phyloP scores from a whole-genome alignment of 306 rosid genomes.

The Pyrus bretschneideri region DNA sequence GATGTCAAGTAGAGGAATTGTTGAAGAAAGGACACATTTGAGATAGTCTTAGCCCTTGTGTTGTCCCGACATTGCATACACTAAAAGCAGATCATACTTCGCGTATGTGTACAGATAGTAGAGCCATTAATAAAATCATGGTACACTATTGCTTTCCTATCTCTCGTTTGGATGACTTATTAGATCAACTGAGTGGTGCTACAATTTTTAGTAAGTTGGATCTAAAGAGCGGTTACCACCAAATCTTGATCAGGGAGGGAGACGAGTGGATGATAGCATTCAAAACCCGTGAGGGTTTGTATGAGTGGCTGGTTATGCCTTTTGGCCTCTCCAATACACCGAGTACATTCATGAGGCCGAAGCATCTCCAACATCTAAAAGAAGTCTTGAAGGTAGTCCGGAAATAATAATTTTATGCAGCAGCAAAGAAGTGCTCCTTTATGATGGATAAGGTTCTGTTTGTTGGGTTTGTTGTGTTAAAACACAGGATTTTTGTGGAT shows the following conservation, averaged over 20 bases:
- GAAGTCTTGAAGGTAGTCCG: too few species aligned
- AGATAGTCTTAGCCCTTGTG: slow-evolving; percentile 5
- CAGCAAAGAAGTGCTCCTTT: background rate
- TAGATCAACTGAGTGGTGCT: slow-evolving; percentile 1
- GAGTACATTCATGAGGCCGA: background rate
- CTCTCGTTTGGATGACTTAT: slow-evolving; percentile 5
- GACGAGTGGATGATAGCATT: background rate
- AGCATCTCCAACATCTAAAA: background rate
- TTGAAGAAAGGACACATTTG: background rate
- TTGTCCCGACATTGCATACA: background rate
- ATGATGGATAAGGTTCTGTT: background rate
- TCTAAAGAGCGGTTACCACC: background rate
- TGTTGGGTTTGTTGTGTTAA: background rate
- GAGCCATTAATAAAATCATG: slow-evolving; percentile 5
- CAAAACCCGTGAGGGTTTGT: background rate
- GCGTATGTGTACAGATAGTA: background rate
- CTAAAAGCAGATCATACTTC: background rate
- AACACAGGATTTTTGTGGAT: background rate
- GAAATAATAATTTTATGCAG: background rate
- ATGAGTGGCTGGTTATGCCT: background rate
- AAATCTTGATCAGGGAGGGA: background rate
- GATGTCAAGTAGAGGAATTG: background rate
- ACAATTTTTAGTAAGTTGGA: background rate
- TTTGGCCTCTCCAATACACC: slow-evolving; percentile 7
- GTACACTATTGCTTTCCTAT: background rate